phyloP scores from a whole-genome alignment of 2,329 filamentous ascomycete genomes.

The Fusarium caatingaense region DNA sequence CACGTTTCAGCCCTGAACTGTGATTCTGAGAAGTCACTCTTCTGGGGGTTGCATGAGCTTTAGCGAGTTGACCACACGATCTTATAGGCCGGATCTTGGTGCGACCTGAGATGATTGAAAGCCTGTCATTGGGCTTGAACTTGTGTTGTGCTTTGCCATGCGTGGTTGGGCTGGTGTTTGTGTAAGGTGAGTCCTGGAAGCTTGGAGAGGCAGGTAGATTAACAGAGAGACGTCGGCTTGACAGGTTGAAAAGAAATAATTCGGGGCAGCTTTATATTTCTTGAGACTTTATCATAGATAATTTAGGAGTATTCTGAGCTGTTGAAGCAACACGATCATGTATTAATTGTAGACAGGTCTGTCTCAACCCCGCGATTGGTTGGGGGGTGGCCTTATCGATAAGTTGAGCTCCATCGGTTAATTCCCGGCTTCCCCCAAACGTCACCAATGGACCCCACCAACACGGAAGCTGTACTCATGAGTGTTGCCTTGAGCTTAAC shows the following conservation, averaged over 20 bases:
- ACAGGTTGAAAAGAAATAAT: neutral
- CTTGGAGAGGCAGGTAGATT: neutral
- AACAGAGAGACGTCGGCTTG: neutral
- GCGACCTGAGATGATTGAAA: slow-evolving; percentile 2
- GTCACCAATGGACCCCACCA: slow-evolving; percentile 35
- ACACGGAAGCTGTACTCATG: slow-evolving; percentile 34
- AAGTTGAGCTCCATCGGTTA: slow-evolving; percentile 21
- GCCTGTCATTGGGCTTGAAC: neutral
- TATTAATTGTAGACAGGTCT: neutral
- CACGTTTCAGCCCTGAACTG: neutral
- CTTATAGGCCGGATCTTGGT: slow-evolving; percentile 15
- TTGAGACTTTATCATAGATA: fast-evolving
- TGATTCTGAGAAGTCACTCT: slow-evolving; percentile 1
- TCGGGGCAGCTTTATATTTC: neutral
- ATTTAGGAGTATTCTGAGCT: fast-evolving
- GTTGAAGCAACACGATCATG: neutral
- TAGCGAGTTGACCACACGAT: slow-evolving; percentile 16
- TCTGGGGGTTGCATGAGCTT: slow-evolving; percentile 13
- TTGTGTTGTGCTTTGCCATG: slow-evolving; percentile 4
- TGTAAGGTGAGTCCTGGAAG: neutral
- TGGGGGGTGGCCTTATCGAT: slow-evolving; percentile 36
- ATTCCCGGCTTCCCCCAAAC: slow-evolving; percentile 30
- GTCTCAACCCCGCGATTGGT: slow-evolving; percentile 22
- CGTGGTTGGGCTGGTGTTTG: neutral
- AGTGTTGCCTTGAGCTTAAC: slow-evolving; percentile 37